Evolutionary conservation across 1,284 basidiomycete species (phyloP).

Genomic region (Lentinula novae-zelandiae): DNA sequence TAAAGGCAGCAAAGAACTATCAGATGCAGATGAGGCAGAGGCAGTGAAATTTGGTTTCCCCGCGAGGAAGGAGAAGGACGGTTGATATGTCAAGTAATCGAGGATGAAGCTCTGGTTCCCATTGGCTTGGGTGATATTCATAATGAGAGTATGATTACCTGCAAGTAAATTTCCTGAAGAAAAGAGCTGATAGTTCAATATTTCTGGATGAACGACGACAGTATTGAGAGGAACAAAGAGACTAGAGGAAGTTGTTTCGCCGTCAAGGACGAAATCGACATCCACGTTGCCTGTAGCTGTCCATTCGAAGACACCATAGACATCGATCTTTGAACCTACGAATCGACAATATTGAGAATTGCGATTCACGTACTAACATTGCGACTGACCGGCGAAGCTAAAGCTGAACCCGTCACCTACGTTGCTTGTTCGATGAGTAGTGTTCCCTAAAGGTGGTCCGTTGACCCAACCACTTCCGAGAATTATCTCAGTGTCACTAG

Average conservation of each 20-base stretch:
- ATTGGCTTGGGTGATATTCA: too few species aligned
- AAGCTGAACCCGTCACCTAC: constrained; percentile 1
- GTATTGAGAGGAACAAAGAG: neutral
- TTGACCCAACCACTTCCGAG: neutral
- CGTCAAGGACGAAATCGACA: constrained; percentile 1
- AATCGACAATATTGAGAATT: neutral
- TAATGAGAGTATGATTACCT: neutral
- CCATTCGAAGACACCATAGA: constrained; percentile 5
- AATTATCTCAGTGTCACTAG: neutral
- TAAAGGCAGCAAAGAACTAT: too few species aligned
- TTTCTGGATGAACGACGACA: too few species aligned
- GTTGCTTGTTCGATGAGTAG: neutral
- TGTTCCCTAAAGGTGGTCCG: constrained; percentile 4
- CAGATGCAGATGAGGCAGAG: too few species aligned
- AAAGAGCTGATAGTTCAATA: too few species aligned
- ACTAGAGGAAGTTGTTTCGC: neutral
- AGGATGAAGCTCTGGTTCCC: too few species aligned
- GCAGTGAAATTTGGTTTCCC: neutral
- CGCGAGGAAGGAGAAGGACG: too few species aligned
- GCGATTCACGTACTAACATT: too few species aligned
- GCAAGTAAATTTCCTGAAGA: too few species aligned
- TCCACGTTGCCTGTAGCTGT: neutral
- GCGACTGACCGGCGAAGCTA: constrained; percentile 1
- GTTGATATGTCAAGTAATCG: too few species aligned
- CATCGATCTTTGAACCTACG: neutral